Evolutionary conservation across 2,329 filamentous ascomycete genomes (phyloP).

Genomic region (Paracoccidioides lutzii): DNA sequence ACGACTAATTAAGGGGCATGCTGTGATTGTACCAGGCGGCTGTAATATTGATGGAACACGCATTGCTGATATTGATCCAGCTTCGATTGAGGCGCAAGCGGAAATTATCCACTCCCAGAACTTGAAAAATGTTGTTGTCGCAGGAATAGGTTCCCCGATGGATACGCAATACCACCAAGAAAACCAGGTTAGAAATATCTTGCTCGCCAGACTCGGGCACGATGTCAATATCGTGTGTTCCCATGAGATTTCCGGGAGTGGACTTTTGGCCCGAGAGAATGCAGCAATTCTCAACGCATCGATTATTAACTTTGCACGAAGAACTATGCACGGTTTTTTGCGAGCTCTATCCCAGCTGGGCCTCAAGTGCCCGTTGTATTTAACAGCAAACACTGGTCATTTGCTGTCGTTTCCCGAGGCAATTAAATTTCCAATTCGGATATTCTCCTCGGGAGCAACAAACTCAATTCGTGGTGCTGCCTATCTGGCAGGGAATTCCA

Average conservation of each 20-base stretch:
- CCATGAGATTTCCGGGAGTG: conserved; percentile 20
- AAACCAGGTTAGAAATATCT: conserved; percentile 2
- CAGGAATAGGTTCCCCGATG: conserved; percentile 7
- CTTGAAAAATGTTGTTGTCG: conserved; percentile 5
- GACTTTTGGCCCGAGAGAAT: conserved; percentile 47
- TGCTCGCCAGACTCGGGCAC: neutral
- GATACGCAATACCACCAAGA: conserved; percentile 6
- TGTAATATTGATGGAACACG: conserved; percentile 4
- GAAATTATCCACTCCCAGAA: conserved; percentile 1
- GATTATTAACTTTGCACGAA: conserved; percentile 45
- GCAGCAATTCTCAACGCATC: conserved; percentile 52
- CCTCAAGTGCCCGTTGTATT: conserved; percentile 43
- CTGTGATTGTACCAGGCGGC: conserved; percentile 5
- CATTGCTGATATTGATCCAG: conserved; percentile 2
- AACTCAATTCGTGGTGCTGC: conserved; percentile 53
- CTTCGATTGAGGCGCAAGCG: conserved; percentile 1
- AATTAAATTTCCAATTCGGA: conserved; percentile 45
- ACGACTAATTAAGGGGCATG: conserved; percentile 5
- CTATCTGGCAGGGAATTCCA: conserved; percentile 36
- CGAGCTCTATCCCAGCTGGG: conserved; percentile 39
- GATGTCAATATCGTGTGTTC: conserved; percentile 6
- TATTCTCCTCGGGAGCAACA: conserved; percentile 50
- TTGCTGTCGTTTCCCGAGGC: conserved; percentile 43
- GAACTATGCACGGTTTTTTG: conserved; percentile 45
- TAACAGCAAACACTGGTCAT: conserved; percentile 54